Evolutionary conservation across 1,139 yeast species (phyloP).

Genomic region (Debaryomyces subglobosus): DNA sequence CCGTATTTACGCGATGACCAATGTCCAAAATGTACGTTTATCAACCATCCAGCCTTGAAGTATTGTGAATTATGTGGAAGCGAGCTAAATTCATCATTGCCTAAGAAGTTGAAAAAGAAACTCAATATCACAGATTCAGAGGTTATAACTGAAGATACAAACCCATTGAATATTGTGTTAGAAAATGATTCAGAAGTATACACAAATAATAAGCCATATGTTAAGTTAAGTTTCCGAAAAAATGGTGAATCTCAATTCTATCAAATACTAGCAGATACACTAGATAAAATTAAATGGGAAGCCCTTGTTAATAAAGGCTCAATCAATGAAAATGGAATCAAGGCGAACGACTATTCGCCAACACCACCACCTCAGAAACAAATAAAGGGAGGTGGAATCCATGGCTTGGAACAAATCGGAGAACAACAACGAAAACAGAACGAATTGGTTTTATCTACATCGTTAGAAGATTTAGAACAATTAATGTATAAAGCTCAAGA

Average conservation of each 20-base stretch:
- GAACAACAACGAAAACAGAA: conserved; percentile 61
- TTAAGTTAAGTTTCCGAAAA: conserved; percentile 64
- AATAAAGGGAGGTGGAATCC: conserved; percentile 54
- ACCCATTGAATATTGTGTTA: conserved; percentile 27
- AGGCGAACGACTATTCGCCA: conserved; percentile 17
- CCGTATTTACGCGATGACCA: conserved; percentile 36
- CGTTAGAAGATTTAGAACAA: conserved; percentile 77
- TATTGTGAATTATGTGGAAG: conserved; percentile 90
- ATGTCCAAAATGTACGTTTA: conserved; percentile 84
- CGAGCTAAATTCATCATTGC: conserved; percentile 33
- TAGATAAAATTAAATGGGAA: conserved; percentile 55
- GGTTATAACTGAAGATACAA: conserved; percentile 12
- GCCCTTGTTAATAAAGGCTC: conserved; percentile 37
- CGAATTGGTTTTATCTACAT: conserved; percentile 64
- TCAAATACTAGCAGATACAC: conserved; percentile 39
- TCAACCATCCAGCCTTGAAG: conserved; percentile 77
- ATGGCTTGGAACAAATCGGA: conserved; percentile 66
- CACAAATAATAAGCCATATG: conserved; percentile 35
- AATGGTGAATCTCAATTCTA: conserved; percentile 58
- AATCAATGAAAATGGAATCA: conserved; percentile 42
- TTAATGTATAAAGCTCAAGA: conserved; percentile 80
- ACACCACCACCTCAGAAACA: conserved; percentile 14
- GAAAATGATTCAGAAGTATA: conserved; percentile 36
- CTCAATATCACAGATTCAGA: conserved; percentile 6
- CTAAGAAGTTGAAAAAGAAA: conserved; percentile 11